Evolutionary conservation across 495 filamentous ascomycete species (phyloP), one percentile per base, ranked within the genome.

Genomic region (Podospora bellae-mahoneyi): DNA sequence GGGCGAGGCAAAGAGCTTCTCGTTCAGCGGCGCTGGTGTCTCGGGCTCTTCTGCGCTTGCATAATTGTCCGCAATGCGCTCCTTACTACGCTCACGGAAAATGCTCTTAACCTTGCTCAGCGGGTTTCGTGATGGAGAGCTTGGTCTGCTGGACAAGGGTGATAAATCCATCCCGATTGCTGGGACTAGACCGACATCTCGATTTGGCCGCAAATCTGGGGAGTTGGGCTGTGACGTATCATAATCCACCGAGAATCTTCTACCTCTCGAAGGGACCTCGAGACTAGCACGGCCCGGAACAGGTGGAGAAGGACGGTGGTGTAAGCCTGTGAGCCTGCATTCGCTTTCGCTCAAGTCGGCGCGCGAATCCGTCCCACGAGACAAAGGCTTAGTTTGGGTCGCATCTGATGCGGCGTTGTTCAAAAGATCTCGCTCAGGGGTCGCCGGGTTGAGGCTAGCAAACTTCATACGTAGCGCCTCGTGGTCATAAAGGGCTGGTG

Each of bases 21-120:
- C 75, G 1, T 48, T 55, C 13, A 64, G 68, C 39, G 73, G 70
- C 5, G 73, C n/a, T 3, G 74, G 48, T n/a, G 65, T 65, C 20
- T 68, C 71, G 19, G 54, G 74, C 4, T 78, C 76, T 5, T 74
- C 75, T 13, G 66, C 77, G 55, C 67, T 66, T 1, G 60, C 28
- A 23, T 62, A 66, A 15, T 60, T 58, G 1, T 81, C 78, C n/a
- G 62, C 44, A 18, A 66, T 55, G 3, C 76, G 78, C 16, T 82
- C 80, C 62, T 76, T 75, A 67, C 80, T 83, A 44, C 78, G 81
- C 59, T 84, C 82, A 5, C 81, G 79, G 69, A 84, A 82, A 23
- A 83, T 82, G 65, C 70, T 79, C 73, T 77, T 82, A 65, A 84
- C 81, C 69, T 75, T 82, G 6, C 70, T 76, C 61, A 84, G 72